A percentile compares a stretch with the other conserved stretches of the same genome.
These are phyloP conservation scores for Prinsepia uniflora DNA, from an alignment of 306 rosid genomes.

Conservation along the genomic window DNA sequence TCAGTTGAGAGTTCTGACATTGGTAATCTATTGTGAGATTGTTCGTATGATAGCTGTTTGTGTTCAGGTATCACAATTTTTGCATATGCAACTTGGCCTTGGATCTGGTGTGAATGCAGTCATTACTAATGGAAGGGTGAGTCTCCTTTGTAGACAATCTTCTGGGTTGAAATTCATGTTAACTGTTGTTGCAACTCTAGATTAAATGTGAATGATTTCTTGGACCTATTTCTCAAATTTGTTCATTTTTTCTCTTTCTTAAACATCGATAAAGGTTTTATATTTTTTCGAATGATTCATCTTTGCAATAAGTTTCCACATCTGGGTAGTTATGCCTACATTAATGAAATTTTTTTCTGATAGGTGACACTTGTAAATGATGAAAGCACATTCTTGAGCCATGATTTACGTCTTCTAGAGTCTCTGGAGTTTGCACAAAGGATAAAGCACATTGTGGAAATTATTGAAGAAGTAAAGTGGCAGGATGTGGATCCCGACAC, in stretches of 20 bases:
- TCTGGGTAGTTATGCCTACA: neutral
- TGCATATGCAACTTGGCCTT: slow-evolving; percentile 56
- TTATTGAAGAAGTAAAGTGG: slow-evolving; percentile 82
- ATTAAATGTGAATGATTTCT: slow-evolving; percentile 5
- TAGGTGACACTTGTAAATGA: slow-evolving; percentile 60
- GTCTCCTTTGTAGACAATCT: slow-evolving; percentile 12
- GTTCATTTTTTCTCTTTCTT: no score
- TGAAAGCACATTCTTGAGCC: slow-evolving; percentile 71
- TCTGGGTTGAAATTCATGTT: neutral
- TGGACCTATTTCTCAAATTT: slow-evolving; percentile 1
- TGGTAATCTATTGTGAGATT: slow-evolving; percentile 7
- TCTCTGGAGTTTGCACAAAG: slow-evolving; percentile 81
- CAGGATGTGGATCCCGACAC: slow-evolving; percentile 73
- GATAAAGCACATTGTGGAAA: slow-evolving; percentile 74
- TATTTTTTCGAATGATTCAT: neutral
- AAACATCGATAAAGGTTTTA: neutral
- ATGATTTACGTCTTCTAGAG: slow-evolving; percentile 89
- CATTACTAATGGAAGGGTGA: slow-evolving; percentile 98
- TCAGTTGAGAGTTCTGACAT: neutral
- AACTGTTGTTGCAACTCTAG: neutral
- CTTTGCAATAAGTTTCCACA: neutral
- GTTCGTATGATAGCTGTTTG: slow-evolving; percentile 7
- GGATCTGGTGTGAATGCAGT: slow-evolving; percentile 68
- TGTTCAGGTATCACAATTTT: slow-evolving; percentile 55
- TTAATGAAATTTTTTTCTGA: slow-evolving; percentile 6